Evolutionary conservation across 192 early-diverging fungal species (phyloP).

Genomic region (Diversispora eburnea): DNA sequence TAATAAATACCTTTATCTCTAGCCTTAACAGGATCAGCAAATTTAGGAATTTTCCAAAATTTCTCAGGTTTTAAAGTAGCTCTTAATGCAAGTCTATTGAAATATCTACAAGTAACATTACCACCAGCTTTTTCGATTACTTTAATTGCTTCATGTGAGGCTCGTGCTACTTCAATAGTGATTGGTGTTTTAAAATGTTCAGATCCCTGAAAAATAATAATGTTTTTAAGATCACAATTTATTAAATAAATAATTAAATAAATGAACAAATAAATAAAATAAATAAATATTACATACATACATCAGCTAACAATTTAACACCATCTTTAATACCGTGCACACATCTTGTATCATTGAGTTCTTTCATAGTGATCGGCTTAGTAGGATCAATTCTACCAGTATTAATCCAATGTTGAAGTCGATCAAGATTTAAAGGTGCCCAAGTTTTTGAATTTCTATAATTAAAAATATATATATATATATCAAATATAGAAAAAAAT

Average conservation of each 20-base stretch:
- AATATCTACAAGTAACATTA: slow-evolving; percentile 75
- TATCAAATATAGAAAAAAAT: slow-evolving; percentile 14
- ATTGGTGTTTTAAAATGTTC: slow-evolving; percentile 72
- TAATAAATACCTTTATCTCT: slow-evolving; percentile 52
- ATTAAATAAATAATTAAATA: not conserved
- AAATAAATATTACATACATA: slow-evolving; percentile 29
- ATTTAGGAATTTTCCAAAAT: slow-evolving; percentile 67
- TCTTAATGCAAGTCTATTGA: slow-evolving; percentile 68
- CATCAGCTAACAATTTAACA: slow-evolving; percentile 72
- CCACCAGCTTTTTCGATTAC: slow-evolving; percentile 81
- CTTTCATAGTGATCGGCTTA: slow-evolving; percentile 78
- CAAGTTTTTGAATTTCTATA: slow-evolving; percentile 58
- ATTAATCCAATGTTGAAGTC: slow-evolving; percentile 89
- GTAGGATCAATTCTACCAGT: slow-evolving; percentile 75
- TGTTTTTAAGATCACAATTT: not conserved
- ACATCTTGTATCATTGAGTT: slow-evolving; percentile 63
- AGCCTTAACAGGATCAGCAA: slow-evolving; percentile 59
- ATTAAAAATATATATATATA: slow-evolving; percentile 3
- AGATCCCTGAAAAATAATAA: slow-evolving; percentile 54
- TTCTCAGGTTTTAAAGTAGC: slow-evolving; percentile 79
- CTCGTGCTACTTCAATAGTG: slow-evolving; percentile 82
- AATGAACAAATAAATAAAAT: not conserved
- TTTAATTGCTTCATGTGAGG: slow-evolving; percentile 72
- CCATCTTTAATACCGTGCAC: slow-evolving; percentile 80
- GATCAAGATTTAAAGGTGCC: slow-evolving; percentile 77